Conservation (phyloP, 2,329 filamentous ascomycete species). For the Boeremia exigua region DNA sequence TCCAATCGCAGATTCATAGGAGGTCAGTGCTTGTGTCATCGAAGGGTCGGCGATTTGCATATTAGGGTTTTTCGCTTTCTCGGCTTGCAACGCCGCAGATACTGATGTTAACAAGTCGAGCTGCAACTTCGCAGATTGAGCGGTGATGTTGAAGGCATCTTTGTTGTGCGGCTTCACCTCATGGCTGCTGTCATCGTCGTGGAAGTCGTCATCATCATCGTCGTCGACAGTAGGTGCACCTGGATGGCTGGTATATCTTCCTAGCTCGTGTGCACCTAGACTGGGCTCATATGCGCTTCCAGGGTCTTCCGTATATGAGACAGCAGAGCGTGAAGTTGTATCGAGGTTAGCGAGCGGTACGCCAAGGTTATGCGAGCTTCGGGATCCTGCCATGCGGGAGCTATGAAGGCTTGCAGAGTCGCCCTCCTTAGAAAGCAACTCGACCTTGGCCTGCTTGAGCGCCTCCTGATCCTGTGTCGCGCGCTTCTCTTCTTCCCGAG, state of each 20-base stretch:
- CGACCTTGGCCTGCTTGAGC: constrained; percentile 76
- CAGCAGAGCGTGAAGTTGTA: constrained; percentile 47
- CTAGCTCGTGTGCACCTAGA: constrained; percentile 60
- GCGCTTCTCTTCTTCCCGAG: constrained; percentile 83
- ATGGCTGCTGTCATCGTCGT: constrained; percentile 79
- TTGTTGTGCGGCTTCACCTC: constrained; percentile 77
- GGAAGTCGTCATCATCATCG: constrained; percentile 74
- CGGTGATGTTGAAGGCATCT: constrained; percentile 96
- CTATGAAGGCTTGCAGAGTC: constrained; percentile 50
- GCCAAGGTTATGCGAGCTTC: constrained; percentile 54
- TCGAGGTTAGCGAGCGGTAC: constrained; percentile 54
- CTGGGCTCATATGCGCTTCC: constrained; percentile 65
- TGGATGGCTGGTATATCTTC: constrained; percentile 56
- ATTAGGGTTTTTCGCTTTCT: constrained; percentile 72
- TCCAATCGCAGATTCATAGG: constrained; percentile 88
- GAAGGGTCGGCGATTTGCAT: constrained; percentile 77
- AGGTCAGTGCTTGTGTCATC: constrained; percentile 76
- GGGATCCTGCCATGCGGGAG: constrained; percentile 37
- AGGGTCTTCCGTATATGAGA: constrained; percentile 61
- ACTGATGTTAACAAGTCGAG: constrained; percentile 89
- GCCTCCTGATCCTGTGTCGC: constrained; percentile 76
- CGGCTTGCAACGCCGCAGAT: constrained; percentile 77
- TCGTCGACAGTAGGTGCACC: constrained; percentile 61
- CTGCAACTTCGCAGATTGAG: constrained; percentile 91
- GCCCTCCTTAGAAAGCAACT: constrained; percentile 61